A percentile compares a stretch with the other conserved stretches of the same genome.
Conservation (phyloP, 768 basidiomycete species). For the Suillus fuscotomentosus region DNA sequence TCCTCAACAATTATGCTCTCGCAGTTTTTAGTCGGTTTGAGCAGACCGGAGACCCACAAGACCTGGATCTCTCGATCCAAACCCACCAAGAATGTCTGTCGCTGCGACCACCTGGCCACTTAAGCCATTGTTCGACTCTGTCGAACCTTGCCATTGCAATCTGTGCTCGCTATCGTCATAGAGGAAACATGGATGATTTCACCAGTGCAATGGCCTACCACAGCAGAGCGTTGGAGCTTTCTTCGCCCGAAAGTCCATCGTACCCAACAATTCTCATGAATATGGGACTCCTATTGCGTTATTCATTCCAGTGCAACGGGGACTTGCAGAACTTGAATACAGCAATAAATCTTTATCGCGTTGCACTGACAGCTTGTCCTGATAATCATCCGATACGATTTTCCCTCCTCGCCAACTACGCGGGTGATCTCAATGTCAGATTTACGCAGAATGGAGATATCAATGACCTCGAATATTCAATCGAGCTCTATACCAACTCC, state of each 20-base stretch:
- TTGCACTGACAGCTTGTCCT: constrained; percentile 17
- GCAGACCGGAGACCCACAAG: constrained; percentile 12
- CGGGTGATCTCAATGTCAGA: constrained; percentile 18
- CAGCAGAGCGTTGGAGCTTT: constrained; percentile 16
- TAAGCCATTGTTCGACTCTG: constrained; percentile 11
- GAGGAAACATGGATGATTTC: constrained; percentile 24
- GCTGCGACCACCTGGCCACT: constrained; percentile 21
- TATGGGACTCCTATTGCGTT: constrained; percentile 10
- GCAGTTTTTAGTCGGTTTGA: constrained; percentile 18
- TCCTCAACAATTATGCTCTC: constrained; percentile 21
- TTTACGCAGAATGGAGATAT: constrained; percentile 10
- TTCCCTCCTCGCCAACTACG: constrained; percentile 20
- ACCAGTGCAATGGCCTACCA: constrained; percentile 14
- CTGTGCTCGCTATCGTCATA: constrained; percentile 20
- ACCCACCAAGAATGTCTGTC: constrained; percentile 16
- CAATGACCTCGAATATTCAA: constrained; percentile 22
- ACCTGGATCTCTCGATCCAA: constrained; percentile 18
- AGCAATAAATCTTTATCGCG: constrained; percentile 18
- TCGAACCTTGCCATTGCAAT: constrained; percentile 22
- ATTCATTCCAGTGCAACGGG: constrained; percentile 14
- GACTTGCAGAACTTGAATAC: constrained; percentile 15
- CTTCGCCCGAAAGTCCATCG: constrained; percentile 13
- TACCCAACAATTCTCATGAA: constrained; percentile 11
- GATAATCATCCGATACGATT: constrained; percentile 14
- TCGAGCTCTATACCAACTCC: constrained; percentile 19